phyloP scores from a whole-genome alignment of 768 basidiomycete genomes.

The Xerocomellus chrysenteron region DNA sequence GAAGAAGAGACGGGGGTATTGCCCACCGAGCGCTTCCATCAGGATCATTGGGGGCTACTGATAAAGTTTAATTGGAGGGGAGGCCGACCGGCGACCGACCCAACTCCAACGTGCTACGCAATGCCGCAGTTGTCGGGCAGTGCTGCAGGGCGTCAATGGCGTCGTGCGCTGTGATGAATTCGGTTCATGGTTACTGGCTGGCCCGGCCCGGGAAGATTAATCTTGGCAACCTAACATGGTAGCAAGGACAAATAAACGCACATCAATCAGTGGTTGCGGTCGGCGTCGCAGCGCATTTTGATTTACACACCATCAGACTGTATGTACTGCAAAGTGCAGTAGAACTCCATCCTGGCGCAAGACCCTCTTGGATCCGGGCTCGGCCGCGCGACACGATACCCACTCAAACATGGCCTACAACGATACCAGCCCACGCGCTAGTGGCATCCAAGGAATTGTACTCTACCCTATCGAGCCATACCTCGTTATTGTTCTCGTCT shows the following conservation, averaged over 20 bases:
- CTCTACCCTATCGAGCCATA: constrained; percentile 19
- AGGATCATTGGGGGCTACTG: too few species aligned
- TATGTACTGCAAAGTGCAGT: not conserved
- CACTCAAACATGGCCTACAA: not conserved
- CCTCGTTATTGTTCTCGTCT: constrained; percentile 5
- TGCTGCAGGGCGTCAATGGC: not conserved
- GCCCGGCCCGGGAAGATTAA: not conserved
- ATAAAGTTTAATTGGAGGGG: not conserved
- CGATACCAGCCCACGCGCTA: not conserved
- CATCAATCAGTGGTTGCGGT: not conserved
- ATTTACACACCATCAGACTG: not conserved
- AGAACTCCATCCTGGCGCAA: constrained; percentile 5
- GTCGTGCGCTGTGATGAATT: not conserved
- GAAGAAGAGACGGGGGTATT: too few species aligned
- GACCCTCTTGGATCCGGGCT: constrained; percentile 12
- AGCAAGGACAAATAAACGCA: not conserved
- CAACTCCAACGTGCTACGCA: too few species aligned
- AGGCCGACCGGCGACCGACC: not conserved
- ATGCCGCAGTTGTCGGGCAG: not conserved
- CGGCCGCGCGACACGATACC: not conserved
- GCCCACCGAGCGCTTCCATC: too few species aligned
- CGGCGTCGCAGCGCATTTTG: not conserved
- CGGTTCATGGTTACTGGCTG: not conserved
- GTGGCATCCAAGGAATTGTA: constrained; percentile 12
- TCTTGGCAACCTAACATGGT: not conserved